Evolutionary conservation across 257 asterid species (phyloP).

Genomic region (Solanum peruvianum): DNA sequence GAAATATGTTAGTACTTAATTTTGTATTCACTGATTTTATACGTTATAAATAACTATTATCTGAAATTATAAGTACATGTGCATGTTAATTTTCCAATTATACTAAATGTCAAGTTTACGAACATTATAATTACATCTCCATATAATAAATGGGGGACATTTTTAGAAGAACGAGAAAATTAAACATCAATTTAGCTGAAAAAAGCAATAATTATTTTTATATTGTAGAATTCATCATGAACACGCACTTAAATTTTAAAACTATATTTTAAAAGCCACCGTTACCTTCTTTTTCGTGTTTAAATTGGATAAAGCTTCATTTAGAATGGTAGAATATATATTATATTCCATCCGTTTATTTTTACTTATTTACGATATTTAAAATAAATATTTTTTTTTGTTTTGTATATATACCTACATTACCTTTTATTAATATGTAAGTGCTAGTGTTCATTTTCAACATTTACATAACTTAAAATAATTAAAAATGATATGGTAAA

Average conservation of each 20-base stretch:
- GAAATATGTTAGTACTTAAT: not conserved
- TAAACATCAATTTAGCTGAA: not conserved
- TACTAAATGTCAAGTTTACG: not conserved
- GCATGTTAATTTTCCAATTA: not conserved
- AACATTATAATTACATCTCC: not conserved
- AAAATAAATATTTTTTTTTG: too few species aligned
- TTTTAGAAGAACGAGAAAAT: not conserved
- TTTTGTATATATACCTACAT: not conserved
- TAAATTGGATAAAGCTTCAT: not conserved
- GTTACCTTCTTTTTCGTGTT: not conserved
- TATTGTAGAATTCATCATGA: not conserved
- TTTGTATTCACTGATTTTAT: not conserved
- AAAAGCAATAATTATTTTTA: not conserved
- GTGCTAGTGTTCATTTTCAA: not conserved
- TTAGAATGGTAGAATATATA: not conserved
- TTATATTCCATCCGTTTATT: too few species aligned
- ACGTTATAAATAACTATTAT: too few species aligned
- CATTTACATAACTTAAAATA: not conserved
- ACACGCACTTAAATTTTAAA: not conserved
- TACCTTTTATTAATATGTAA: not conserved
- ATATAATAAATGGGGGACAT: not conserved
- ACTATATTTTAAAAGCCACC: not conserved
- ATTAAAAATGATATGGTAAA: not conserved
- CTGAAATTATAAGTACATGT: too few species aligned
- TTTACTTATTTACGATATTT: too few species aligned